These are phyloP conservation scores for Boehmeria nivea DNA, from an alignment of 306 rosid species.

Conservation along the genomic window DNA sequence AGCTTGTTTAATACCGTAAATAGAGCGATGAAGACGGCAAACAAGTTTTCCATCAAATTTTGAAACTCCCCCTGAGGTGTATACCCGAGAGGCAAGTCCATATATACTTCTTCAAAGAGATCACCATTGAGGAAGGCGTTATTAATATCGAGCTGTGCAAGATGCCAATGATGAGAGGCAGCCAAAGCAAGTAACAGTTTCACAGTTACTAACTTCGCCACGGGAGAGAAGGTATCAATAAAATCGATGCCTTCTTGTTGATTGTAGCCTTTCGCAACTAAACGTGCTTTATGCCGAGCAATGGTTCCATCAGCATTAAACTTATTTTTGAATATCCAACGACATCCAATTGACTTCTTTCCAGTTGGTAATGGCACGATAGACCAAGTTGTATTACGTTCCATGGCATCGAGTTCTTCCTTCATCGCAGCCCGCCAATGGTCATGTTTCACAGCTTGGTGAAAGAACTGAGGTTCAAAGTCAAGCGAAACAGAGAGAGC, in stretches of 20 bases:
- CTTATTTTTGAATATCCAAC: not conserved
- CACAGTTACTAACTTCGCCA: not conserved
- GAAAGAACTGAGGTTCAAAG: not conserved
- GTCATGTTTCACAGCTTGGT: not conserved
- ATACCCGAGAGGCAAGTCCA: not conserved
- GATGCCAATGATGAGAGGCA: not conserved
- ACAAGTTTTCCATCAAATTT: not conserved
- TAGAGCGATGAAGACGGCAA: not conserved
- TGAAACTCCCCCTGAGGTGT: not conserved
- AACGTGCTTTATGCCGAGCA: not conserved
- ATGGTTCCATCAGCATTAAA: not conserved
- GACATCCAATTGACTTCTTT: not conserved
- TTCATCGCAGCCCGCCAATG: not conserved
- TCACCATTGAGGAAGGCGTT: not conserved
- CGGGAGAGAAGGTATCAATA: not conserved
- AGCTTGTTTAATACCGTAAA: not conserved
- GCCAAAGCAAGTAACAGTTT: not conserved
- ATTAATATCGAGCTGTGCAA: not conserved
- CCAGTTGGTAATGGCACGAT: not conserved
- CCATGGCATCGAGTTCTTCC: not conserved
- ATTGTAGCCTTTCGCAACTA: not conserved
- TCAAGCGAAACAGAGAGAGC: not conserved
- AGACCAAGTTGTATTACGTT: not conserved
- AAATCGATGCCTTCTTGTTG: not conserved
- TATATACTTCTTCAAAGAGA: not conserved